Evolutionary conservation across 495 filamentous ascomycete species (phyloP), one percentile per base, ranked within the genome.

Genomic region (Aspergillus asperescens): DNA sequence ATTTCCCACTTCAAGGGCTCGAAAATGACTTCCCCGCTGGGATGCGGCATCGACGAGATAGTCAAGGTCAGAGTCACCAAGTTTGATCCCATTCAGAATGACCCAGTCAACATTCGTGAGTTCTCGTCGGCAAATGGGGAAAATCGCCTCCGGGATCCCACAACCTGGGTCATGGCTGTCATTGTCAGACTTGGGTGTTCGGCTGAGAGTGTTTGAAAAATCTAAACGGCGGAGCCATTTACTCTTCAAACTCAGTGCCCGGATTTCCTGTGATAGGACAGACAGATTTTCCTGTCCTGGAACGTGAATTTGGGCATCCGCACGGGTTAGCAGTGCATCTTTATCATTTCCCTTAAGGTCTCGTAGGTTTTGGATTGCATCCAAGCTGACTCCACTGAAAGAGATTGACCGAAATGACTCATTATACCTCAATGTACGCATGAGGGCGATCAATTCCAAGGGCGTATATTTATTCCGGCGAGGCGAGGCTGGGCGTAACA

Each of bases 391-490:
- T 23, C 85, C 82, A 12, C 77, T 71, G 65, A 96, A 96, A 1
- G 90, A 96, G 31, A 98, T 79, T 1, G 88, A 86, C 45, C 77
- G 77, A 66, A 96, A 96, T 12, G 81, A 87, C 63, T 95, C 89
- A 60, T 96, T 96, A 70, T 95, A 98, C 29, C 93, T 81, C 42
- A 98, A 70, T 5, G 93, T 81, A 16, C 92, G 81, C 75, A 96
- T 79, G 20, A 96, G 80, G 2, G 93, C 90, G 32, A 98, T 73
- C 20, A 96, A 65, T 65, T 96, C 93, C 42, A 85, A 63, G 5
- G 80, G 65, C 4, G 76, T 81, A 60, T 98, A 98, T 29, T 77
- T 74, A 4, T 71, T 67, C 43, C 70, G 67, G 27, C 65, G 71
- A 5, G 74, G 64, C 12, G 79, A 79, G 25, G 80, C 77, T 5